A percentile compares a stretch with the other conserved stretches of the same genome.
Evolutionary conservation across 345 rosid species (phyloP).

Genomic region (Eucalyptus leucophloia): DNA sequence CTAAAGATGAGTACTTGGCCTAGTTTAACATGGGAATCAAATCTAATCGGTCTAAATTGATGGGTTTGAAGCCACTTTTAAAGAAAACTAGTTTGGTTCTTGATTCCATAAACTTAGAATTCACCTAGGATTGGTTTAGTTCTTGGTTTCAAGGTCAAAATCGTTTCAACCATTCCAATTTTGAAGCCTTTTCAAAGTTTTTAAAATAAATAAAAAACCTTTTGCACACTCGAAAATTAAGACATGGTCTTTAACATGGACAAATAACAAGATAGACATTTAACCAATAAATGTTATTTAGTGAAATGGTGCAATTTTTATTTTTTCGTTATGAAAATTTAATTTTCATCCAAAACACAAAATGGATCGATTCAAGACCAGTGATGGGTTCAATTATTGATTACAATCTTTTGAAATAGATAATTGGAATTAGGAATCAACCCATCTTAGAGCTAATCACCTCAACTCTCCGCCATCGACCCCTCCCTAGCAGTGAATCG

Average conservation of each 20-base stretch:
- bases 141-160: neutral
- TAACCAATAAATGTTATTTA: neutral
- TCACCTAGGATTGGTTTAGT: too few relatives aligned
- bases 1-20: too few relatives aligned
- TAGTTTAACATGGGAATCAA: too few relatives aligned
- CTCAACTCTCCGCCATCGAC: neutral
- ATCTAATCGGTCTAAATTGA: rapidly evolving
- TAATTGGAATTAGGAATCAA: neutral
- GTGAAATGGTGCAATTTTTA: neutral
- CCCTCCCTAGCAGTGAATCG: neutral
- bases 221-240: neutral
- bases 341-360: neutral
- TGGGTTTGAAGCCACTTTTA: too few relatives aligned
- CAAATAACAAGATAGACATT: neutral
- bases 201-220: too few relatives aligned
- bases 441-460: neutral
- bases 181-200: too few relatives aligned
- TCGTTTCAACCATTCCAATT: neutral
- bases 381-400: too few relatives aligned
- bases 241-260: neutral
- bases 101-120: too few relatives aligned
- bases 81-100: too few relatives aligned
- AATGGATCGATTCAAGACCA: rapidly evolving
- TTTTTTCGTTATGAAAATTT: too few relatives aligned
- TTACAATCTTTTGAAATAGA: neutral